A percentile compares a stretch with the other conserved stretches of the same genome.
These are phyloP conservation scores for Anthracocystis panici-leucophaei DNA, from an alignment of 1,284 basidiomycete genomes.

Conservation along the genomic window DNA sequence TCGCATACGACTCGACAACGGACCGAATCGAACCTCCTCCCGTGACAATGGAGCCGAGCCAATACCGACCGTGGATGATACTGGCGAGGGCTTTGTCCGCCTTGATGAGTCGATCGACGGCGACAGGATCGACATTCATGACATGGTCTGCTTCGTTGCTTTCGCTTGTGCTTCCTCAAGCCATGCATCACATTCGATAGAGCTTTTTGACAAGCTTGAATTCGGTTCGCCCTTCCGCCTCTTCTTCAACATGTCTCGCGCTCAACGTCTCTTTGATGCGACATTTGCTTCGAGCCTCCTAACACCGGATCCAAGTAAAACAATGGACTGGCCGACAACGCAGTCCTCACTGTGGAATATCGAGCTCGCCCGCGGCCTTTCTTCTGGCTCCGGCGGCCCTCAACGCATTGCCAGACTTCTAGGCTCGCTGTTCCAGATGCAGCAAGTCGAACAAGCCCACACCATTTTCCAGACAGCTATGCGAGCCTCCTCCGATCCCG, in stretches of 20 bases:
- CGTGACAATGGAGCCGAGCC: background rate
- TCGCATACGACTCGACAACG: constrained; percentile 10
- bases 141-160: constrained; percentile 50
- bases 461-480: constrained; percentile 48
- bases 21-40: background rate
- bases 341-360: constrained; percentile 22
- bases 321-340: constrained; percentile 8
- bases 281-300: background rate
- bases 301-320: background rate
- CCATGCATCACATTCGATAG: constrained; percentile 16
- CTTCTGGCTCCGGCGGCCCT: constrained; percentile 46
- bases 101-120: constrained; percentile 21
- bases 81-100: constrained; percentile 21
- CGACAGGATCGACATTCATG: constrained; percentile 35
- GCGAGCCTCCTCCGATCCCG: constrained; percentile 24
- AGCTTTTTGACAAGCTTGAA: constrained; percentile 49
- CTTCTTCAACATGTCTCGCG: constrained; percentile 45
- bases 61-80: background rate
- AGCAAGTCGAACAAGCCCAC: constrained; percentile 32
- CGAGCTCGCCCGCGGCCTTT: constrained; percentile 56
- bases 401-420: constrained; percentile 56
- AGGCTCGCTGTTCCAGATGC: constrained; percentile 46
- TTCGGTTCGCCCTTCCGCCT: constrained; percentile 54
- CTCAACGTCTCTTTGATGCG: constrained; percentile 25
- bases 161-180: constrained; percentile 17